These are phyloP conservation scores for Phaeoacremonium minimum DNA, from an alignment of 2,329 filamentous ascomycete species.

Conservation along the genomic window DNA sequence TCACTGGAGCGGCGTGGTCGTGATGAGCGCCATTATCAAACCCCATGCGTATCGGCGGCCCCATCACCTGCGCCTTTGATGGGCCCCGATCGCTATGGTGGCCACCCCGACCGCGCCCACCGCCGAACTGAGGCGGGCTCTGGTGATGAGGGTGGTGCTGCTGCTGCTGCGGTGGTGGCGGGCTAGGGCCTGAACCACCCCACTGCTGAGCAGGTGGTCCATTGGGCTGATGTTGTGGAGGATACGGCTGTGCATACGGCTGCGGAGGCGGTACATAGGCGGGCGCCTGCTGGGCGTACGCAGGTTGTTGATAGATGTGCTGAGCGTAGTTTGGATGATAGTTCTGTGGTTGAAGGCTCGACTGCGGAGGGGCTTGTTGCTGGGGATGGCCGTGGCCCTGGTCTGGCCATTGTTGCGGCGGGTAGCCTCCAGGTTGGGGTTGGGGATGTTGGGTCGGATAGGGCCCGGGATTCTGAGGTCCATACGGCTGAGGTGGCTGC, in stretches of 20 bases:
- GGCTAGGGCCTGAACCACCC: constrained; percentile 22
- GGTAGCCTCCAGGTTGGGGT: constrained; percentile 28
- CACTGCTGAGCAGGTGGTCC: constrained; percentile 37
- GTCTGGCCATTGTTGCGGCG: constrained; percentile 36
- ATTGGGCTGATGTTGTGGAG: constrained; percentile 24
- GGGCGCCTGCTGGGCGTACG: constrained; percentile 32
- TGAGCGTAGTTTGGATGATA: constrained; percentile 58
- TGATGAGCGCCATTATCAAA: constrained; percentile 35
- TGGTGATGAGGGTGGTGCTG: constrained; percentile 19
- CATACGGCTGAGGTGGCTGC: constrained; percentile 22
- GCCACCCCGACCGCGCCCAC: constrained; percentile 36
- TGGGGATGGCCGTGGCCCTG: constrained; percentile 26
- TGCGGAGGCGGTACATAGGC: constrained; percentile 19
- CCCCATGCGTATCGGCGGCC: constrained; percentile 49
- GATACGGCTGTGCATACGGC: constrained; percentile 24
- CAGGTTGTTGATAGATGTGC: constrained; percentile 41
- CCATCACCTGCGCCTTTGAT: constrained; percentile 38
- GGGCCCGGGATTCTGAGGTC: constrained; percentile 17
- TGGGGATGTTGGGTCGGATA: constrained; percentile 28
- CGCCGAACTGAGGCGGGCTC: constrained; percentile 29
- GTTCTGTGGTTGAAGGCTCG: constrained; percentile 44
- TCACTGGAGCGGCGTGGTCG: constrained; percentile 41
- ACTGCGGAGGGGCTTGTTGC: constrained; percentile 38
- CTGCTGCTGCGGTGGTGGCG: too few relatives aligned
- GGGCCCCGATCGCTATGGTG: constrained; percentile 34